A percentile compares a stretch with the other conserved stretches of the same genome.
Evolutionary conservation across 2,329 filamentous ascomycete species (phyloP).

Genomic region (Fusarium cyanostomum): DNA sequence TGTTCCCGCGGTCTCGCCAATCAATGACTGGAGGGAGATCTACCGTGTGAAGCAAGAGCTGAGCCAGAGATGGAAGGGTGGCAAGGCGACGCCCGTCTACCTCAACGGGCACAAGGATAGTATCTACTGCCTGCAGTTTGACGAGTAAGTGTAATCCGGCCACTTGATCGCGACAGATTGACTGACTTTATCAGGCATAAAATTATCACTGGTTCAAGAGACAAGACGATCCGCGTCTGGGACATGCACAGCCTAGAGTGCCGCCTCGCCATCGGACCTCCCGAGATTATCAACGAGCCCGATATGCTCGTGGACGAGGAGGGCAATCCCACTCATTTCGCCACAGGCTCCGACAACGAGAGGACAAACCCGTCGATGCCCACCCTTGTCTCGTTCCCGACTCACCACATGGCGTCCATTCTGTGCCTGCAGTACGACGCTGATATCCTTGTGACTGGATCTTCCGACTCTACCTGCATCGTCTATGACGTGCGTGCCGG

Average conservation of each 20-base stretch:
- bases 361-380: conserved; percentile 60
- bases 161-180: neutral
- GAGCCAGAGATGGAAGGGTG: conserved; percentile 80
- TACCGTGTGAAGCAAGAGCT: conserved; percentile 81
- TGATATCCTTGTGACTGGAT: conserved; percentile 91
- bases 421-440: conserved; percentile 95
- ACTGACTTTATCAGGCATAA: conserved; percentile 72
- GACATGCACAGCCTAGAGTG: conserved; percentile 91
- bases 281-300: conserved; percentile 65
- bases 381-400: conserved; percentile 64
- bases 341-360: conserved; percentile 62
- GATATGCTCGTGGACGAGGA: conserved; percentile 62
- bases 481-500: conserved; percentile 84
- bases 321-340: conserved; percentile 63
- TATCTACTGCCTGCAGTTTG: conserved; percentile 97
- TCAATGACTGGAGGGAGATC: conserved; percentile 86
- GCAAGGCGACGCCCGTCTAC: conserved; percentile 83
- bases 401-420: conserved; percentile 90
- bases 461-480: conserved; percentile 90
- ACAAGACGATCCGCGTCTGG: conserved; percentile 96
- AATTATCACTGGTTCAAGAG: conserved; percentile 95
- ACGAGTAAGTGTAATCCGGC: conserved; percentile 73
- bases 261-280: conserved; percentile 84
- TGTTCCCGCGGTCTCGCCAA: conserved; percentile 63
- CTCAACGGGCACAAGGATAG: conserved; percentile 94